These are phyloP conservation scores for Pichia deserticola DNA, from an alignment of 805 yeast species.

Conservation along the genomic window DNA sequence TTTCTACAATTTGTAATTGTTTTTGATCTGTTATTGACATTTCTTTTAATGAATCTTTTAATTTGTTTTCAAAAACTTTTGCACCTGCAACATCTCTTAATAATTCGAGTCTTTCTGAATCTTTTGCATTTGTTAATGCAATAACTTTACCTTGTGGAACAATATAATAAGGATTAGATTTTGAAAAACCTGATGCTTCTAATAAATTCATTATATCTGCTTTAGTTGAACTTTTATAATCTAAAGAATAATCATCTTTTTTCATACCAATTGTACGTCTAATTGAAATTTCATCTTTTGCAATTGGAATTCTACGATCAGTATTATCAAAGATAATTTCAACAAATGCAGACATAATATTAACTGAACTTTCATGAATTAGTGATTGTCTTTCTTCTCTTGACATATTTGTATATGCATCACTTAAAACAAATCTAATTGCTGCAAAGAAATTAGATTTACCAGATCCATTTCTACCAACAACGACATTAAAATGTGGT, in stretches of 20 bases:
- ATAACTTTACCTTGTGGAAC: constrained; percentile 96
- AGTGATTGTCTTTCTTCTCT: constrained; percentile 81
- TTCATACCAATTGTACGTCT: constrained; percentile 90
- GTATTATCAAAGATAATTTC: constrained; percentile 81
- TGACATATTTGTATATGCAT: constrained; percentile 77
- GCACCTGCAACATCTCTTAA: constrained; percentile 95
- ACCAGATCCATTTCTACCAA: constrained; percentile 95
- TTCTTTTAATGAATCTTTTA: constrained; percentile 71
- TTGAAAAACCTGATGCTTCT: constrained; percentile 89
- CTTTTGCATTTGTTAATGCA: constrained; percentile 81
- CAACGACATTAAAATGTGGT: constrained; percentile 77
- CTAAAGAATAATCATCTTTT: constrained; percentile 84
- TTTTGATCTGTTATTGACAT: constrained; percentile 68
- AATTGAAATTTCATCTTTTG: constrained; percentile 60
- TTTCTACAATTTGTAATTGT: constrained; percentile 64
- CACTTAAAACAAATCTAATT: constrained; percentile 83
- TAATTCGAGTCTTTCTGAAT: constrained; percentile 66
- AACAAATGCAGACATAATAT: constrained; percentile 88
- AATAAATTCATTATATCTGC: constrained; percentile 73
- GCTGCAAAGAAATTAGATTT: constrained; percentile 95
- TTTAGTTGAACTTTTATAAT: constrained; percentile 70
- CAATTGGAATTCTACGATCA: constrained; percentile 66
- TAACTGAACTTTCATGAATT: constrained; percentile 85
- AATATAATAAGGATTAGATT: constrained; percentile 87
- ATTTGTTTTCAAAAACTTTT: constrained; percentile 74